These are phyloP conservation scores for Russula abietina DNA, from an alignment of 768 basidiomycete species.

Conservation along the genomic window DNA sequence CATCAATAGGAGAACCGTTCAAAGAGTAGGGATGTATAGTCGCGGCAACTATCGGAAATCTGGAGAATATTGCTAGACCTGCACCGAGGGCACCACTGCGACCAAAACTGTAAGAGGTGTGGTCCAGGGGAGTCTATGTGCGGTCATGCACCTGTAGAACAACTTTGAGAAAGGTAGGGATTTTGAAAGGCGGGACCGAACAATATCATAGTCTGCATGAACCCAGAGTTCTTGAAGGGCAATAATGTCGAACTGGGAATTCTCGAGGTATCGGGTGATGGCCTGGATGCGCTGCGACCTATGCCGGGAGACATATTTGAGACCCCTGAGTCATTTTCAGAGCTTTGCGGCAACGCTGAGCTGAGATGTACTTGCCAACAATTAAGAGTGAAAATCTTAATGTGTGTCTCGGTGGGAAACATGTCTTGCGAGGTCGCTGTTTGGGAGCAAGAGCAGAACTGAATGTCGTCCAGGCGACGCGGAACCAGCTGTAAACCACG, in stretches of 20 bases:
- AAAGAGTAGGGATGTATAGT: slow-evolving; percentile 74
- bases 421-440: slow-evolving; percentile 20
- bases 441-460: background rate
- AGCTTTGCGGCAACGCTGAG: background rate
- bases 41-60: slow-evolving; percentile 69
- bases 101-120: slow-evolving; percentile 4
- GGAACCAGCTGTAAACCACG: background rate
- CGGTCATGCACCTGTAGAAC: slow-evolving; percentile 58
- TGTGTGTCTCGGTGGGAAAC: slow-evolving; percentile 35
- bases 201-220: slow-evolving; percentile 65
- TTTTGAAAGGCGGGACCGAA: slow-evolving; percentile 50
- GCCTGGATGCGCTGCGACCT: slow-evolving; percentile 64
- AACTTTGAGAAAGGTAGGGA: slow-evolving; percentile 68
- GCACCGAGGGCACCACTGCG: slow-evolving; percentile 85
- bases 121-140: slow-evolving; percentile 7
- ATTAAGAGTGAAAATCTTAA: slow-evolving; percentile 67
- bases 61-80: slow-evolving; percentile 83
- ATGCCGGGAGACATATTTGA: slow-evolving; percentile 78
- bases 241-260: slow-evolving; percentile 67
- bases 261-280: slow-evolving; percentile 61
- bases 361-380: slow-evolving; percentile 55
- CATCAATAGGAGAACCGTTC: slow-evolving; percentile 78
- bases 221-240: slow-evolving; percentile 90
- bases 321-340: slow-evolving; percentile 51
- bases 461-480: background rate